Percentiles rank a stretch among this genome's conserved stretches.
Evolutionary conservation across 2,329 filamentous ascomycete species (phyloP).

Genomic region (Phialemonium atrogriseum): DNA sequence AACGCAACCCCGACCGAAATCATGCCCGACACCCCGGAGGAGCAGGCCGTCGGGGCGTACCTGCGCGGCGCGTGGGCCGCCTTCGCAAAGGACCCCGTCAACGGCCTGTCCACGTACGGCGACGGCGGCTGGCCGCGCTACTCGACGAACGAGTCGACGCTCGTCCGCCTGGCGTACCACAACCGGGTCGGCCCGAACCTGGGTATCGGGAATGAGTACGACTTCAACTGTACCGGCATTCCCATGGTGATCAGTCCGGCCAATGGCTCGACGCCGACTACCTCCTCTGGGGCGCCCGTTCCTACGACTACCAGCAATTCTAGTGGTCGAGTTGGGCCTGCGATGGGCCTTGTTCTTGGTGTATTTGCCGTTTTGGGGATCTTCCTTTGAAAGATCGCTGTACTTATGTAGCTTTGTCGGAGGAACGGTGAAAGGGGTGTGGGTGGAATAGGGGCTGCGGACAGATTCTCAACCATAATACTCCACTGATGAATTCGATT

Average conservation of each 20-base stretch:
- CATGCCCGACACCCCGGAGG: slow-evolving; percentile 14
- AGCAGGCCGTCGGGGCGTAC: slow-evolving; percentile 21
- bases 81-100: slow-evolving; percentile 27
- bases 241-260: background rate
- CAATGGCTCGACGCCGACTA: too few species aligned
- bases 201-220: slow-evolving; percentile 4
- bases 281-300: too few species aligned
- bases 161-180: slow-evolving; percentile 16
- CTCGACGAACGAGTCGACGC: slow-evolving; percentile 12
- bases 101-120: slow-evolving; percentile 22
- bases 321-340: too few species aligned
- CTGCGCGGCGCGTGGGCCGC: slow-evolving; percentile 28
- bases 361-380: too few species aligned
- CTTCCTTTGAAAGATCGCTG: too few species aligned
- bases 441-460: too few species aligned
- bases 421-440: too few species aligned
- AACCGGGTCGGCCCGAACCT: slow-evolving; percentile 13
- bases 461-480: too few species aligned
- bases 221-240: background rate
- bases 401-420: too few species aligned
- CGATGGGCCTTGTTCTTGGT: too few species aligned
- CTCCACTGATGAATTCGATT: too few species aligned
- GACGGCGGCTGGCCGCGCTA: slow-evolving; percentile 27
- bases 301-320: too few species aligned
- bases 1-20: slow-evolving; percentile 15